A percentile compares a stretch with the other conserved stretches of the same genome.
phyloP scores from a whole-genome alignment of 2,329 filamentous ascomycete genomes.

The Monosporascus sp. region DNA sequence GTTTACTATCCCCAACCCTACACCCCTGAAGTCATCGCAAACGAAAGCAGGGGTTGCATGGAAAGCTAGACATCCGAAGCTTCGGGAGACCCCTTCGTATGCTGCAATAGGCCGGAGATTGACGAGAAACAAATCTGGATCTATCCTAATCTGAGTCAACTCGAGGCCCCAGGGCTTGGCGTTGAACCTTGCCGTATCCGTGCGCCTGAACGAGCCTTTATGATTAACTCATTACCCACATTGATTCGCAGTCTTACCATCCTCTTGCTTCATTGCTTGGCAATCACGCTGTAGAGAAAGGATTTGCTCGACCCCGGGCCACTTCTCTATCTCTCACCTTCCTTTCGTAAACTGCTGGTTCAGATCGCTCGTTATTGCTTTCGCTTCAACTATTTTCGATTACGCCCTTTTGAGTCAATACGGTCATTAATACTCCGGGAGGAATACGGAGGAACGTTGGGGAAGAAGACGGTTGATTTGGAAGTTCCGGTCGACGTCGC shows the following conservation, averaged over 20 bases:
- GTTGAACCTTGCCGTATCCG: background rate
- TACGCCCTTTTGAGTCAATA: constrained; percentile 17
- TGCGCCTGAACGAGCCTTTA: constrained; percentile 22
- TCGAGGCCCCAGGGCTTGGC: constrained; percentile 9
- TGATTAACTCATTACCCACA: constrained; percentile 31
- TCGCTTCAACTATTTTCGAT: constrained; percentile 25
- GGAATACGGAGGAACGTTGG: constrained; percentile 1
- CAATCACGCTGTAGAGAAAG: constrained; percentile 43
- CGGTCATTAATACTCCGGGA: background rate
- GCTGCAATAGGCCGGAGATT: constrained; percentile 10
- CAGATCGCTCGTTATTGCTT: constrained; percentile 44
- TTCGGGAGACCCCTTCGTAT: constrained; percentile 15
- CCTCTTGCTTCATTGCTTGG: constrained; percentile 27
- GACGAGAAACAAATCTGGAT: constrained; percentile 16
- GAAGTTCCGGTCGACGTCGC: background rate
- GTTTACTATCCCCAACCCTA: no score
- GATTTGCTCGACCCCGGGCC: constrained; percentile 32
- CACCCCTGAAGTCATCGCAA: constrained; percentile 20
- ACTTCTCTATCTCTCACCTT: constrained; percentile 32
- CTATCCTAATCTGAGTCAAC: constrained; percentile 18
- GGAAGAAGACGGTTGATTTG: constrained; percentile 1
- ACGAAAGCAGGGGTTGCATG: constrained; percentile 33
- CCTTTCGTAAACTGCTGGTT: constrained; percentile 52
- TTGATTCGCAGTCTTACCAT: constrained; percentile 26
- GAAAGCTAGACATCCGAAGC: constrained; percentile 34